These are phyloP conservation scores for Papiliotrema terrestris DNA, from an alignment of 1,284 basidiomycete species.

Conservation along the genomic window DNA sequence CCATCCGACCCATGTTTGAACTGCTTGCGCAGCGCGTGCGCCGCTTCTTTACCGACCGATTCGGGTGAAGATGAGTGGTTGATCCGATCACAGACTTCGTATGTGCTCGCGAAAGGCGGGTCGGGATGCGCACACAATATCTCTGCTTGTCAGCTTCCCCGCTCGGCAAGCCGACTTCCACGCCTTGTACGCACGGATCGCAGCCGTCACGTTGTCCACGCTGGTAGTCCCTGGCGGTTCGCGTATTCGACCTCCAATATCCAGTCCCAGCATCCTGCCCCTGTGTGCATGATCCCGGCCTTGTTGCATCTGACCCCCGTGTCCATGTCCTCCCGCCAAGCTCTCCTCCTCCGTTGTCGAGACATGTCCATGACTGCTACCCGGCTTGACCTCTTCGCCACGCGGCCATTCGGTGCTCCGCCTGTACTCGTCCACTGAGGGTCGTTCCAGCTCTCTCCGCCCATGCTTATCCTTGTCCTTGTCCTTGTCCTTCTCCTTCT, in stretches of 20 bases:
- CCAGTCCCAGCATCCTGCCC: constrained; percentile 18
- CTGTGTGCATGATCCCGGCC: not conserved
- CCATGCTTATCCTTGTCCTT: constrained; percentile 11
- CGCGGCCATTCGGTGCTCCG: constrained; percentile 5
- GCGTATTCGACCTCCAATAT: constrained; percentile 8
- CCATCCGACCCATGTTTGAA: constrained; percentile 43
- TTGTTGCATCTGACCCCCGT: too few relatives aligned
- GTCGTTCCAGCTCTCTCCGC: constrained; percentile 4
- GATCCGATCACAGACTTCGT: constrained; percentile 44
- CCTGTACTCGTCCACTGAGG: constrained; percentile 1
- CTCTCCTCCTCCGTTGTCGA: constrained; percentile 14
- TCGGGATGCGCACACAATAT: constrained; percentile 29
- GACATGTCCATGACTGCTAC: constrained; percentile 15
- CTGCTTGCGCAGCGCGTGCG: constrained; percentile 42
- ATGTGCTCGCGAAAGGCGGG: constrained; percentile 32
- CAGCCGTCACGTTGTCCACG: constrained; percentile 29
- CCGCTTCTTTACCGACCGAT: constrained; percentile 41
- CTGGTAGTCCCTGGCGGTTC: constrained; percentile 1
- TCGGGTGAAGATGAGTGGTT: constrained; percentile 39
- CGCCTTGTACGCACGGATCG: constrained; percentile 32
- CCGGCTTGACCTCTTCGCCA: constrained; percentile 2
- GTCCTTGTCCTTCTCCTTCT: constrained; percentile 19
- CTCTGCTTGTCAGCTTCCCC: constrained; percentile 14
- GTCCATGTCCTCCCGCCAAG: too few relatives aligned
- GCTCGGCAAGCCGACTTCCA: not conserved